Evolutionary conservation across 1,139 yeast genomes (phyloP), one percentile per base, ranked within the genome.

Genomic region (Geotrichum candidum): DNA sequence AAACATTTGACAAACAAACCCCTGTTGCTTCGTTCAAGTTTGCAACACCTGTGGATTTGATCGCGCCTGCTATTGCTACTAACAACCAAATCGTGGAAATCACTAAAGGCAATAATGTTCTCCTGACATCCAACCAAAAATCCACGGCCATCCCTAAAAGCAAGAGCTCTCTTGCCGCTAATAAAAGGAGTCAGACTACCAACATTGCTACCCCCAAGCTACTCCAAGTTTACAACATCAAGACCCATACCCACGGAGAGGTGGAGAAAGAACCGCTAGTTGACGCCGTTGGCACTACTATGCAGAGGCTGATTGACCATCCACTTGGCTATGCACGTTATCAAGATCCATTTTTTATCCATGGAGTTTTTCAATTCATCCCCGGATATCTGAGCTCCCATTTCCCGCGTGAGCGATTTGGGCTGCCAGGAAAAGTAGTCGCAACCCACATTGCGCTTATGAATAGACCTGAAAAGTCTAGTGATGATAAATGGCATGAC

Each of bases 401-500:
- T 15, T 48, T 55, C 27, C 58, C 58, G 13, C 23, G 58, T 22
- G 33, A 48, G 33, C 23, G 29, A 13, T 55, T 55, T 55, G 53
- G 58, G 13, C 18, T 23, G 10, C 22, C 15, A 10, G 41, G 58
- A 4, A 27, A 48, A 29, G 48, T 55, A 1, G 29, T 46, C 18
- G 25, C 45, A 35, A 22, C 29, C 22, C 31, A 48, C 13, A 18
- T 55, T n/a, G 23, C 53, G 4, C n/a, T 55, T 2, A 46, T 27
- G 18, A 55, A 46, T 22, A 33, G 50, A 22, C 53, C 58, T 2
- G 45, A 15, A 15, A 23, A 5, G n/a, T 11, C 13, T 1, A 52
- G 35, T n/a, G 56, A 33, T 7, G 51, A 29, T 2, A 54, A 53
- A 13, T 62, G 63, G 63, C 51, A 51, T 38, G 61, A 54, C 13